These are phyloP conservation scores for Chloranthus sessilifolius DNA, from an alignment of 164 flowering plant genomes.

Conservation along the genomic window DNA sequence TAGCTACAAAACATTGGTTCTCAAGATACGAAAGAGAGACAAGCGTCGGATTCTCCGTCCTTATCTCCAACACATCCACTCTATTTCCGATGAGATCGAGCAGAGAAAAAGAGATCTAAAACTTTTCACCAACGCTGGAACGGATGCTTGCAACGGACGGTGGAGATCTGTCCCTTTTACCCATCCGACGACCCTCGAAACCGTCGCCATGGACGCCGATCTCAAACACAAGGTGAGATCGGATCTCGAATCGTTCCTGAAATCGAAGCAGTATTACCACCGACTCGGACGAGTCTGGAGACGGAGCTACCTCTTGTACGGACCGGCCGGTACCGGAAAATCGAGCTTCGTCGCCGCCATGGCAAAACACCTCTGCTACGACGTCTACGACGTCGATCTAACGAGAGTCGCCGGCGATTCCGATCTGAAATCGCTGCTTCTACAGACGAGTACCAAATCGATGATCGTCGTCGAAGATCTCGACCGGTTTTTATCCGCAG, in stretches of 20 bases:
- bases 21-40: slow-evolving; percentile 48
- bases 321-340: slow-evolving; percentile 79
- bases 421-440: slow-evolving; percentile 50
- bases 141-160: slow-evolving; percentile 19
- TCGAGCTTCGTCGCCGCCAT: slow-evolving; percentile 76
- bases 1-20: slow-evolving; percentile 24
- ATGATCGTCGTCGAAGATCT: slow-evolving; percentile 69
- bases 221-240: slow-evolving; percentile 57
- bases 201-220: slow-evolving; percentile 66
- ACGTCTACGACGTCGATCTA: slow-evolving; percentile 66
- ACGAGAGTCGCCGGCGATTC: slow-evolving; percentile 40
- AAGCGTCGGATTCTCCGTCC: slow-evolving; percentile 60
- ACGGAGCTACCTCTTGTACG: slow-evolving; percentile 71
- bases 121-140: slow-evolving; percentile 34
- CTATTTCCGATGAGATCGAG: slow-evolving; percentile 54
- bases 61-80: slow-evolving; percentile 66
- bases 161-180: slow-evolving; percentile 71
- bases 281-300: slow-evolving; percentile 81
- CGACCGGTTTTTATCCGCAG: slow-evolving; percentile 34
- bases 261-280: slow-evolving; percentile 69
- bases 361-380: slow-evolving; percentile 62
- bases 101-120: slow-evolving; percentile 36
- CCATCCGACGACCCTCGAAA: slow-evolving; percentile 72
- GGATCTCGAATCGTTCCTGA: slow-evolving; percentile 66
- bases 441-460: slow-evolving; percentile 51